Evolutionary conservation across 768 basidiomycete genomes (phyloP).

Genomic region (Symmetrospora coprosmae): DNA sequence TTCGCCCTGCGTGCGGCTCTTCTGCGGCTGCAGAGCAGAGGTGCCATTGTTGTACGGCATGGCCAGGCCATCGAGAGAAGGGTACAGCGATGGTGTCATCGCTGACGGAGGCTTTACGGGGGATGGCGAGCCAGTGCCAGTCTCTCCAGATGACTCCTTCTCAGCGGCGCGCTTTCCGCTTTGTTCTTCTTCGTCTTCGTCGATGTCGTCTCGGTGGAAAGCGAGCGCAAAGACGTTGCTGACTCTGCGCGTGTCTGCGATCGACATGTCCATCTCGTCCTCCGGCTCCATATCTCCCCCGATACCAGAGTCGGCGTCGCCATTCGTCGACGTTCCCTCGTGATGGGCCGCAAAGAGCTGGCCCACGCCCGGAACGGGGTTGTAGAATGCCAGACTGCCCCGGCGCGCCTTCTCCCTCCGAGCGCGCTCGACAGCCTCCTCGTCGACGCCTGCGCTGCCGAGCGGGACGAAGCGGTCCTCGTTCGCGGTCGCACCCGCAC

Average conservation of each 20-base stretch:
- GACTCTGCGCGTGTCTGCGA: slow-evolving; percentile 16
- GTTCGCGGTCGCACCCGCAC: too few species aligned
- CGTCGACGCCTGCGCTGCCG: slow-evolving; percentile 7
- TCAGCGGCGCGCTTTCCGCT: slow-evolving; percentile 15
- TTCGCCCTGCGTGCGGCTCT: slow-evolving; percentile 5
- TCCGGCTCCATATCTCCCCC: slow-evolving; percentile 18
- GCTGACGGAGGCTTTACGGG: neutral
- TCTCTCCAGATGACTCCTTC: too few species aligned
- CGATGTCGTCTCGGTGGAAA: neutral
- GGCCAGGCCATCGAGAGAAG: neutral
- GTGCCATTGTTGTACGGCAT: too few species aligned
- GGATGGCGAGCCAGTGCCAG: slow-evolving; percentile 3
- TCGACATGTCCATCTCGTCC: slow-evolving; percentile 14
- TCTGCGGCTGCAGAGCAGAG: neutral
- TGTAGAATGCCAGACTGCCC: slow-evolving; percentile 11
- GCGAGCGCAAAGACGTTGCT: slow-evolving; percentile 15
- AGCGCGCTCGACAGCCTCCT: neutral
- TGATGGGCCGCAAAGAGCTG: neutral
- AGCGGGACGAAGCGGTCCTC: slow-evolving; percentile 8
- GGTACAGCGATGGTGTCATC: slow-evolving; percentile 8
- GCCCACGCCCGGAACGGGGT: neutral
- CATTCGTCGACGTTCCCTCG: neutral
- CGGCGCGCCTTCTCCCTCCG: neutral
- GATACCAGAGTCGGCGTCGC: neutral
- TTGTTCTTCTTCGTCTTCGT: slow-evolving; percentile 6